phyloP scores from a whole-genome alignment of 169 alveolate genomes.

The Condylostoma magnum region DNA sequence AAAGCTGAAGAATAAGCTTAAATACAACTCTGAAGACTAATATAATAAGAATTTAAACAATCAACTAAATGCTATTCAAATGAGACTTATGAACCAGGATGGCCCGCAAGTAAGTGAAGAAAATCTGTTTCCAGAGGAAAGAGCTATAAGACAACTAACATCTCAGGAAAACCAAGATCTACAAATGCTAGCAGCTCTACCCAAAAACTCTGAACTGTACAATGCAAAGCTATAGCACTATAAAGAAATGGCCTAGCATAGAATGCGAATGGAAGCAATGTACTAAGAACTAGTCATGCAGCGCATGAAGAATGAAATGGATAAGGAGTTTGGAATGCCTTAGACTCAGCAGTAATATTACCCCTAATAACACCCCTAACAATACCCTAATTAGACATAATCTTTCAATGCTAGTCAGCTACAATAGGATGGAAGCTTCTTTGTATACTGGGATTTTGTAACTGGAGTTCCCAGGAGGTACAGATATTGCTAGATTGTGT shows the following conservation, averaged over 20 bases:
- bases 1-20: slow-evolving; percentile 26
- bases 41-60: not conserved
- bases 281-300: slow-evolving; percentile 36
- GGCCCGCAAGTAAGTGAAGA: slow-evolving; percentile 6
- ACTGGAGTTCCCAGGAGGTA: slow-evolving; percentile 38
- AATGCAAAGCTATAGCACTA: slow-evolving; percentile 37
- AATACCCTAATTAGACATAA: not conserved
- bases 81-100: not conserved
- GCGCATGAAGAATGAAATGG: slow-evolving; percentile 37
- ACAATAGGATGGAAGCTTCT: slow-evolving; percentile 19
- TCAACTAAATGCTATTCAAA: not conserved
- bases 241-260: slow-evolving; percentile 30
- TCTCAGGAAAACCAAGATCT: slow-evolving; percentile 47
- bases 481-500: slow-evolving; percentile 39
- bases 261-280: slow-evolving; percentile 41
- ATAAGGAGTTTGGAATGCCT: slow-evolving; percentile 23
- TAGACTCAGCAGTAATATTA: slow-evolving; percentile 21
- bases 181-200: slow-evolving; percentile 21
- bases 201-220: slow-evolving; percentile 48
- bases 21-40: not conserved
- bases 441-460: slow-evolving; percentile 50
- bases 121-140: slow-evolving; percentile 49
- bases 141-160: slow-evolving; percentile 43
- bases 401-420: not conserved
- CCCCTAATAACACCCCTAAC: slow-evolving; percentile 30